Conservation (phyloP, 495 filamentous ascomycete species). For the Neurospora sp. region DNA sequence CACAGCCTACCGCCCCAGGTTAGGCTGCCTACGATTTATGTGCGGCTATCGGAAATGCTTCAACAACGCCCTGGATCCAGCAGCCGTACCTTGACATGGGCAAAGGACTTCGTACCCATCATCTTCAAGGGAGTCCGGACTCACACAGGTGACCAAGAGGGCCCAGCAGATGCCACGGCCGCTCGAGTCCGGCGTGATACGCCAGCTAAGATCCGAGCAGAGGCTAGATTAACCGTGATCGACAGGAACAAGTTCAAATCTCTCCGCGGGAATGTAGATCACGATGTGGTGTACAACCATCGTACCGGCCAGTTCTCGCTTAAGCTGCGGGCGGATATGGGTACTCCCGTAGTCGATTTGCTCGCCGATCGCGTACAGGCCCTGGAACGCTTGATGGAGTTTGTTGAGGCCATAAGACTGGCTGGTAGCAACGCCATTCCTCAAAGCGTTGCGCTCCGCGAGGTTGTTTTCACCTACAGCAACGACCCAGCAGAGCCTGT, state of each 20-base stretch:
- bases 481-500: slow-evolving; percentile 5
- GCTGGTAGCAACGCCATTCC: slow-evolving; percentile 39
- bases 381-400: slow-evolving; percentile 54
- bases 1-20: slow-evolving; percentile 21
- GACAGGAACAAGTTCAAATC: slow-evolving; percentile 31
- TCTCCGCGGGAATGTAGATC: slow-evolving; percentile 42
- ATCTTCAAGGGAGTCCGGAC: slow-evolving; percentile 37
- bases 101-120: slow-evolving; percentile 43
- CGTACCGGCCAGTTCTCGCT: slow-evolving; percentile 49
- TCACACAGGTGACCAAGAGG: slow-evolving; percentile 12
- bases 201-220: slow-evolving; percentile 13
- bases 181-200: not conserved
- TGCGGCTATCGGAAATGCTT: slow-evolving; percentile 35
- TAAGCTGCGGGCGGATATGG: slow-evolving; percentile 45
- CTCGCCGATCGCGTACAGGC: slow-evolving; percentile 46
- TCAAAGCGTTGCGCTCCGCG: slow-evolving; percentile 47
- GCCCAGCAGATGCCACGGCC: slow-evolving; percentile 3
- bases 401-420: slow-evolving; percentile 49
- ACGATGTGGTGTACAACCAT: slow-evolving; percentile 49
- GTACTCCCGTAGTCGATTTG: slow-evolving; percentile 40
- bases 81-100: slow-evolving; percentile 28
- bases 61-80: slow-evolving; percentile 3
- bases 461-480: slow-evolving; percentile 54
- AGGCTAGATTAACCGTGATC: slow-evolving; percentile 22
- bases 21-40: slow-evolving; percentile 32